Base-by-base conservation (phyloP, 1,284 basidiomycete genomes). In the Cryptococcus sp. region DNA sequence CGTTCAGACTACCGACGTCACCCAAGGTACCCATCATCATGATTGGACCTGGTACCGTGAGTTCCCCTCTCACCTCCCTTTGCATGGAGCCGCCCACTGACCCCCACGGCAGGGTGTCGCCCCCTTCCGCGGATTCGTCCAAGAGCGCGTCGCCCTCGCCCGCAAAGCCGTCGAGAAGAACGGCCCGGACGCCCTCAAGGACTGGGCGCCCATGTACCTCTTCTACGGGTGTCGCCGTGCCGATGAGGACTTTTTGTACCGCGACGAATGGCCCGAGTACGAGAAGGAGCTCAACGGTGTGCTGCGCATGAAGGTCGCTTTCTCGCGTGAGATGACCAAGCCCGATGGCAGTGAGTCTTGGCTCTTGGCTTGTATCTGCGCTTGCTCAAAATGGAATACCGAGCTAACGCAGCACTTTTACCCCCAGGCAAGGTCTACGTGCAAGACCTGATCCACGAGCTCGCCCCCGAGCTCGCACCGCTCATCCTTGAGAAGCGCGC, bases 1-100 rank as follows among this genome's bases (percentile, higher is more conserved):
- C 93, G 12, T 98, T 98, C 86, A 84, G 95, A 54, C 80, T 98
- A 57, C 95, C 95, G 5, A 98, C 95, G 15, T 92, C 91, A 73
- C 95, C 95, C 52, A 97, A 96, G 82, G 94, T 91, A 59, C 95
- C 95, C 2, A 88, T 98, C 56, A 93, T 98, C 77, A 98, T 98
- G 95, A 85, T 98, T 73, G 95, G 95, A 53, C 95, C 95, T 57
- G 95, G 95, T 55, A 98, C 94, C 60, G 92, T 94, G 71, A 80
- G 88, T 83, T 37, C 33, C 35, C 21, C 40, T 21, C 16, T 12
- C 4, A 5, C 20, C 20, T 12, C n/a, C 40, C 5, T n/a, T 4
- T 12, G 7, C 40, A 23, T 53, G 28, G 28, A 35, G n/a, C n/a
- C 45, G 23, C 39, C 45, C 9, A 18, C 33, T 3, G 23, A 44